phyloP scores from a whole-genome alignment of 2,329 filamentous ascomycete genomes.

The Cordyceps militaris region DNA sequence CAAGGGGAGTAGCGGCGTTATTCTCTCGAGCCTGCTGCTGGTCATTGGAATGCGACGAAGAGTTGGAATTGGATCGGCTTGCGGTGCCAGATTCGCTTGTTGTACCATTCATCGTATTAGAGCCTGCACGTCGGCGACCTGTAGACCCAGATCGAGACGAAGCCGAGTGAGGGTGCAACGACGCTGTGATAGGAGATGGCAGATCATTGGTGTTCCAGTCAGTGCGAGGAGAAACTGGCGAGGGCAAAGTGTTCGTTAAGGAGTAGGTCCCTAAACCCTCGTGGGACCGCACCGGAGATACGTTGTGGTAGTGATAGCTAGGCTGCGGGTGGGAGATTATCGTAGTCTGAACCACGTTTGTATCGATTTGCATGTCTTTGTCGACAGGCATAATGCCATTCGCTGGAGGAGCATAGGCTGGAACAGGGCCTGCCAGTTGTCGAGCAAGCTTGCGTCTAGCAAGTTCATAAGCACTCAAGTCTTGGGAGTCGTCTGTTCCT shows the following conservation, averaged over 20 bases:
- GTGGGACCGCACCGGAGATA: constrained; percentile 19
- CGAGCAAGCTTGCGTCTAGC: constrained; percentile 44
- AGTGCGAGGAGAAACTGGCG: constrained; percentile 40
- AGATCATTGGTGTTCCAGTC: constrained; percentile 37
- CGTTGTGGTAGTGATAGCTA: not conserved
- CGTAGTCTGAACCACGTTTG: constrained; percentile 6
- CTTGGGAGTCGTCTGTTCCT: constrained; percentile 32
- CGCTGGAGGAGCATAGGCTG: constrained; percentile 40
- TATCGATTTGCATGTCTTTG: constrained; percentile 25
- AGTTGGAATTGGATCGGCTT: constrained; percentile 24
- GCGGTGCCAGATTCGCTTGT: constrained; percentile 22
- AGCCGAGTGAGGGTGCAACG: constrained; percentile 21
- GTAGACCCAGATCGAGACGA: constrained; percentile 16
- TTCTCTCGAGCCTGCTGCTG: constrained; percentile 15
- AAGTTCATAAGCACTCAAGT: constrained; percentile 42
- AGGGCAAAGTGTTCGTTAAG: constrained; percentile 36
- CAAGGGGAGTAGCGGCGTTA: constrained; percentile 17
- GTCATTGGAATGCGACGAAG: constrained; percentile 18
- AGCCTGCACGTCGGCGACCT: constrained; percentile 12
- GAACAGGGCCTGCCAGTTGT: constrained; percentile 43
- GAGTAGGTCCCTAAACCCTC: constrained; percentile 25
- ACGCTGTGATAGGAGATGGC: constrained; percentile 35
- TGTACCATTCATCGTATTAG: not conserved
- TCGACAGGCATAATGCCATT: constrained; percentile 21
- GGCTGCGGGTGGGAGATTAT: constrained; percentile 16